These are phyloP conservation scores for Penicillium palitans DNA, from an alignment of 2,329 filamentous ascomycete genomes.

Conservation along the genomic window DNA sequence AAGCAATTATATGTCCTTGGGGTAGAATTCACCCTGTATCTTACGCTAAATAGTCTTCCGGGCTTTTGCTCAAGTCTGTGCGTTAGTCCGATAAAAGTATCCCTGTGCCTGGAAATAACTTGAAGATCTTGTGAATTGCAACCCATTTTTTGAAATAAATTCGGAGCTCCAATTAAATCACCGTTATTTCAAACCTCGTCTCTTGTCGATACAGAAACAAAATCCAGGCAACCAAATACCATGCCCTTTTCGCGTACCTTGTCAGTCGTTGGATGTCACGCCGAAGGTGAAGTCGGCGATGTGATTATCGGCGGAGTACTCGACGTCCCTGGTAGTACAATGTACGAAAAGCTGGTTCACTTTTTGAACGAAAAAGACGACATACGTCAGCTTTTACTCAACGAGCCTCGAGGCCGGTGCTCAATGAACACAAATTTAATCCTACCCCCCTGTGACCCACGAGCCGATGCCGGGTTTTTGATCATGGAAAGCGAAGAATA, in stretches of 20 bases:
- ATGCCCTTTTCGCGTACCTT: constrained; percentile 27
- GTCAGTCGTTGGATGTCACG: constrained; percentile 27
- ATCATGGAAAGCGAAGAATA: constrained; percentile 52
- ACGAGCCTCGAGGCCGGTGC: constrained; percentile 50
- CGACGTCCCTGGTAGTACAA: constrained; percentile 45
- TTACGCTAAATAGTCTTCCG: not conserved
- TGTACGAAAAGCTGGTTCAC: constrained; percentile 52
- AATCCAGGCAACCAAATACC: not conserved
- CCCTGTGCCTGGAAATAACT: not conserved
- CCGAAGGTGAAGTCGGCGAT: constrained; percentile 48
- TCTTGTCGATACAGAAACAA: not conserved
- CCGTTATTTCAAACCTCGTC: no score
- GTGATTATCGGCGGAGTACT: constrained; percentile 52
- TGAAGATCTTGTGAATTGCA: not conserved
- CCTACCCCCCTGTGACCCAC: constrained; percentile 47
- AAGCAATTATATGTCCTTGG: not conserved
- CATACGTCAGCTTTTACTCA: constrained; percentile 46
- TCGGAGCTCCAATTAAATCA: not conserved
- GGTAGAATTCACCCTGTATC: not conserved
- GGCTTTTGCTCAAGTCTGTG: not conserved
- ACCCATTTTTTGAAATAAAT: not conserved
- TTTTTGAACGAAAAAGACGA: constrained; percentile 45
- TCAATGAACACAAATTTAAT: constrained; percentile 46
- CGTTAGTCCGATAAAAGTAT: not conserved
- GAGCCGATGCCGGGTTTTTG: constrained; percentile 49